phyloP scores from a whole-genome alignment of 1,284 basidiomycete genomes.

The Clitocybe nebularis region DNA sequence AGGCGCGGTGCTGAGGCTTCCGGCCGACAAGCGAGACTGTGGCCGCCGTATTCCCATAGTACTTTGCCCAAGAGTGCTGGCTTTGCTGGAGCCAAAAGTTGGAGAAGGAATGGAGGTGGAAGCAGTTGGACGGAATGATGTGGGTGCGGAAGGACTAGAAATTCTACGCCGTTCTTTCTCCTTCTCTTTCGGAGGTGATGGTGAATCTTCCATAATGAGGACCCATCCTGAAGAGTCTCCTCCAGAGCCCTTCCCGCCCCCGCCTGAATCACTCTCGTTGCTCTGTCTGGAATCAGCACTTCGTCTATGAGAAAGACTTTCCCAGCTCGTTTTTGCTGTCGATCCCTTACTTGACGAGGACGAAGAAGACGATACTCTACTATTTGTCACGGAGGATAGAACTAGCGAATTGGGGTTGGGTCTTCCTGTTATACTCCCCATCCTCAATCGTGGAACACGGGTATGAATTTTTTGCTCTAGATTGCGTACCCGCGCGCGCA shows the following conservation, averaged over 20 bases:
- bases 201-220: constrained; percentile 77
- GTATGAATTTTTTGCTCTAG: constrained; percentile 82
- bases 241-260: constrained; percentile 36
- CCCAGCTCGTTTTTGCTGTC: constrained; percentile 37
- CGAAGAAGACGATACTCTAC: constrained; percentile 31
- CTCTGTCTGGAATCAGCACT: constrained; percentile 40
- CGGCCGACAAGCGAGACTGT: constrained; percentile 65
- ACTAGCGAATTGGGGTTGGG: constrained; percentile 34
- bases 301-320: constrained; percentile 32
- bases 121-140: constrained; percentile 34
- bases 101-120: constrained; percentile 37
- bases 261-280: constrained; percentile 36
- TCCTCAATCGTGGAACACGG: constrained; percentile 73
- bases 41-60: constrained; percentile 50
- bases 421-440: constrained; percentile 64
- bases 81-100: constrained; percentile 29
- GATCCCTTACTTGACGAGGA: constrained; percentile 35
- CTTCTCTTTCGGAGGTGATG: constrained; percentile 59
- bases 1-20: constrained; percentile 44
- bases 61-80: constrained; percentile 35
- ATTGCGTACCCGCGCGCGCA: constrained; percentile 76
- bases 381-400: constrained; percentile 29
- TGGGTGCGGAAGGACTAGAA: constrained; percentile 53
- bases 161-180: constrained; percentile 53
- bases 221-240: constrained; percentile 75